Conservation (phyloP, 1,284 basidiomycete species). For the Pholiota adiposa region DNA sequence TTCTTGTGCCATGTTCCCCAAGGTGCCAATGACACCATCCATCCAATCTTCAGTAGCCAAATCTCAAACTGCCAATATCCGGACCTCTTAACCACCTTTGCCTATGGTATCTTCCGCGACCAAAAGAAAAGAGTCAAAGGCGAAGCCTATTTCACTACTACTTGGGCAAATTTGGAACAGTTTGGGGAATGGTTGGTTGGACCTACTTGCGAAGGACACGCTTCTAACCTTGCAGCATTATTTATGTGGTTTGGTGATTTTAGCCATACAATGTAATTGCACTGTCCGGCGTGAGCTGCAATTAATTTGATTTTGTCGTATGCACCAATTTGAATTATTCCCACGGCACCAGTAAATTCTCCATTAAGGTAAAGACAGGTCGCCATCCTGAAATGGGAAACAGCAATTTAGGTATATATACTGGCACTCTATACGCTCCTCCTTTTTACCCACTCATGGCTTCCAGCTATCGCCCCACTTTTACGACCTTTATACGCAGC, state of each 20-base stretch:
- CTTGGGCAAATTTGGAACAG: not conserved
- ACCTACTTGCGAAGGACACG: not conserved
- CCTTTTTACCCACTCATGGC: too few relatives aligned
- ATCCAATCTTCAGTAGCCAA: not conserved
- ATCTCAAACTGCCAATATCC: not conserved
- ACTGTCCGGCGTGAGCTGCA: too few relatives aligned
- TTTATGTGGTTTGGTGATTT: not conserved
- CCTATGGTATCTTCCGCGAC: not conserved
- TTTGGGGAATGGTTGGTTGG: not conserved
- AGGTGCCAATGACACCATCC: not conserved
- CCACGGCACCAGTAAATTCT: too few relatives aligned
- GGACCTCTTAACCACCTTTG: not conserved
- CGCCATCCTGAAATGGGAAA: too few relatives aligned
- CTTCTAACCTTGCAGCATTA: not conserved
- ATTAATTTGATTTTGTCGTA: too few relatives aligned
- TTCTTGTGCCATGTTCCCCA: not conserved
- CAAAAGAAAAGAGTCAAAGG: not conserved
- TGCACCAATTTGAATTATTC: too few relatives aligned
- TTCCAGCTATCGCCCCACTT: too few relatives aligned
- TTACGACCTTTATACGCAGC: too few relatives aligned
- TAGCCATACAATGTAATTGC: not conserved
- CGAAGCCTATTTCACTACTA: not conserved
- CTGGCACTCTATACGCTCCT: too few relatives aligned
- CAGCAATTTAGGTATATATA: too few relatives aligned
- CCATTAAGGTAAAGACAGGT: too few relatives aligned